phyloP scores from a whole-genome alignment of 495 filamentous ascomycete genomes.

The Aspergillus funiculosus region DNA sequence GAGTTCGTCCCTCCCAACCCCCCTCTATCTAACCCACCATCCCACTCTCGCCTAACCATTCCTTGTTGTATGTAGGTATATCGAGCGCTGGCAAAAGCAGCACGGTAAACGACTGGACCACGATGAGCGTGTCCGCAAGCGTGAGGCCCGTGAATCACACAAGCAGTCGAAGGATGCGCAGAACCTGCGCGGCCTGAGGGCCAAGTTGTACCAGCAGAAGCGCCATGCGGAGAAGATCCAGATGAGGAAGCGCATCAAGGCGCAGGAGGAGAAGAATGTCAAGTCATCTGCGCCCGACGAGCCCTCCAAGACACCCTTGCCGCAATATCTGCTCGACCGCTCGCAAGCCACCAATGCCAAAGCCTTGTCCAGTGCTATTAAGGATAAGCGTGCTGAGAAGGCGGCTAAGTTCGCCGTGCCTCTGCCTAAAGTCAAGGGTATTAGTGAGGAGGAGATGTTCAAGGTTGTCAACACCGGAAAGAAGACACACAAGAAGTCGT shows the following conservation, averaged over 20 bases:
- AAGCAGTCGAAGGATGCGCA: slow-evolving; percentile 80
- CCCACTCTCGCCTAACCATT: slow-evolving; percentile 17
- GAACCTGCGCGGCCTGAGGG: slow-evolving; percentile 82
- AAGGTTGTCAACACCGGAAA: slow-evolving; percentile 94
- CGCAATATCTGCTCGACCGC: slow-evolving; percentile 86
- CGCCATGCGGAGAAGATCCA: slow-evolving; percentile 97
- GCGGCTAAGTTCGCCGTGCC: slow-evolving; percentile 94
- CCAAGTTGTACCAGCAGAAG: slow-evolving; percentile 93
- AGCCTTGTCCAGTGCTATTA: slow-evolving; percentile 75
- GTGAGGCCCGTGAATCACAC: slow-evolving; percentile 79
- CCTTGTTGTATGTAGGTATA: slow-evolving; percentile 51
- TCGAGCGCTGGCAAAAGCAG: slow-evolving; percentile 80
- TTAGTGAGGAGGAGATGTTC: slow-evolving; percentile 97
- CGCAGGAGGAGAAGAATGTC: slow-evolving; percentile 91
- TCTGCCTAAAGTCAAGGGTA: slow-evolving; percentile 88
- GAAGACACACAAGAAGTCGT: slow-evolving; percentile 70
- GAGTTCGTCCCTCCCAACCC: slow-evolving; percentile 46
- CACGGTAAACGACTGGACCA: slow-evolving; percentile 79
- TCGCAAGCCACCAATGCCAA: slow-evolving; percentile 83
- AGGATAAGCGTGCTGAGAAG: slow-evolving; percentile 86
- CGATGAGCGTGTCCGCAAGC: slow-evolving; percentile 87
- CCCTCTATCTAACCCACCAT: slow-evolving; percentile 14
- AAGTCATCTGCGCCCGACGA: slow-evolving; percentile 76
- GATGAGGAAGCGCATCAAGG: slow-evolving; percentile 94
- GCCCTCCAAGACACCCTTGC: slow-evolving; percentile 67